Conservation (phyloP, 1,139 yeast genomes). For the Yamadazyma triangularis region DNA sequence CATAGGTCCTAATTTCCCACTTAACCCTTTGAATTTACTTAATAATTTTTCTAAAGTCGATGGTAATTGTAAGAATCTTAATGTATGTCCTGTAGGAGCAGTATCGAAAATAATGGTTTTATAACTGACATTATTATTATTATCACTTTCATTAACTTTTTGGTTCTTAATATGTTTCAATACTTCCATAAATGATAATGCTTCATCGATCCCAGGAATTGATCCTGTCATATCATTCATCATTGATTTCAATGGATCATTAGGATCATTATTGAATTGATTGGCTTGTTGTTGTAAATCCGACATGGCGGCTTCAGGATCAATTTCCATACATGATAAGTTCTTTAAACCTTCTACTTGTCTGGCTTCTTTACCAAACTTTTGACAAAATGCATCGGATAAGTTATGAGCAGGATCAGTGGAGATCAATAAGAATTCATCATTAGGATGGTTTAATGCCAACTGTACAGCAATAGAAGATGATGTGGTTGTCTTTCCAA, state of each 20-base stretch:
- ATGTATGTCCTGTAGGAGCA: constrained; percentile 97
- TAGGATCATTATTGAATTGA: constrained; percentile 53
- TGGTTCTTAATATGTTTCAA: constrained; percentile 92
- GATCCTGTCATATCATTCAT: constrained; percentile 93
- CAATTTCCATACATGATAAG: constrained; percentile 96
- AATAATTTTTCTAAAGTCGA: constrained; percentile 83
- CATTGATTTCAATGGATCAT: constrained; percentile 60
- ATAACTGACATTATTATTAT: constrained; percentile 38
- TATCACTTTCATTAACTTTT: constrained; percentile 23
- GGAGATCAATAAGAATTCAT: constrained; percentile 82
- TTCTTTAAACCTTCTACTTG: constrained; percentile 84
- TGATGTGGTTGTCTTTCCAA: constrained; percentile 96
- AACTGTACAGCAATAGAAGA: constrained; percentile 92
- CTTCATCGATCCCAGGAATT: constrained; percentile 98
- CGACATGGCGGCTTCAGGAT: constrained; percentile 89
- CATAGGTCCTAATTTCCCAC: constrained; percentile 89
- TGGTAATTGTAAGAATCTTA: constrained; percentile 90
- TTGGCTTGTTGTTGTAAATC: constrained; percentile 70
- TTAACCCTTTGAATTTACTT: constrained; percentile 80
- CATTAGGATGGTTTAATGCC: constrained; percentile 74
- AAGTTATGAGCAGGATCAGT: constrained; percentile 98
- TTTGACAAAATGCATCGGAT: constrained; percentile 97
- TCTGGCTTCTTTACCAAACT: constrained; percentile 94
- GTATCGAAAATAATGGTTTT: constrained; percentile 94
- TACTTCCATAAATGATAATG: constrained; percentile 95